Percentiles rank a stretch among this genome's conserved stretches.
phyloP scores from a whole-genome alignment of 2,329 filamentous ascomycete species.

The Fusarium sp. region DNA sequence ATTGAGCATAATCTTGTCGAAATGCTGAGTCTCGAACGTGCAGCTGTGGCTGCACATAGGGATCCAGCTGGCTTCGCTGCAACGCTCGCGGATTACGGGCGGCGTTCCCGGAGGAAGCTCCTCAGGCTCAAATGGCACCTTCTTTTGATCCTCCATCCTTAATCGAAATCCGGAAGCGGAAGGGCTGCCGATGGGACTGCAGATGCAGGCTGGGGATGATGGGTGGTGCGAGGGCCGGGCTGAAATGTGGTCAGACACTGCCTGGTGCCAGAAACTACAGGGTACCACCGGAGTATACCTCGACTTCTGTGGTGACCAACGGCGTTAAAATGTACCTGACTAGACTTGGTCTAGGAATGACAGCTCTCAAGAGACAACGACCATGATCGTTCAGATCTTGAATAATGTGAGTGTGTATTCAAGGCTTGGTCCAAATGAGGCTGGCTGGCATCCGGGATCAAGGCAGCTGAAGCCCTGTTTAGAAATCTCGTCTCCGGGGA shows the following conservation, averaged over 20 bases:
- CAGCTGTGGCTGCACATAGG: conserved; percentile 70
- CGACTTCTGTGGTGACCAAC: background rate
- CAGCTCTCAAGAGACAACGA: background rate
- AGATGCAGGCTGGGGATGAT: conserved; percentile 8
- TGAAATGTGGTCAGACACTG: conserved; percentile 21
- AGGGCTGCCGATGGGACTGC: conserved; percentile 7
- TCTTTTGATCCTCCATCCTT: conserved; percentile 35
- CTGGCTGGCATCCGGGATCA: conserved; percentile 11
- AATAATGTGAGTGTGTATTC: background rate
- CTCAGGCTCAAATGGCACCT: conserved; percentile 50
- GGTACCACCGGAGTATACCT: conserved; percentile 7
- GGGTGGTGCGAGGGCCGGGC: background rate
- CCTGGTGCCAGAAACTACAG: conserved; percentile 2
- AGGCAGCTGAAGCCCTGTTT: conserved; percentile 18
- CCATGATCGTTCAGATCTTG: background rate
- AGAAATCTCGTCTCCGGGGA: conserved; percentile 12
- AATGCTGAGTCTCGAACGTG: conserved; percentile 73
- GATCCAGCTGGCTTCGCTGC: conserved; percentile 58
- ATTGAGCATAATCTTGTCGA: conserved; percentile 77
- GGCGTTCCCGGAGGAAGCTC: conserved; percentile 46
- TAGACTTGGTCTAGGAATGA: background rate
- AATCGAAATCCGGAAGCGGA: conserved; percentile 12
- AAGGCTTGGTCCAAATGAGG: conserved; percentile 4
- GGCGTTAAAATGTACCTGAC: background rate
- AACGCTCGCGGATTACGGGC: conserved; percentile 48